Conservation (phyloP, 306 rosid genomes). For the Hippophae gyantsensis region DNA sequence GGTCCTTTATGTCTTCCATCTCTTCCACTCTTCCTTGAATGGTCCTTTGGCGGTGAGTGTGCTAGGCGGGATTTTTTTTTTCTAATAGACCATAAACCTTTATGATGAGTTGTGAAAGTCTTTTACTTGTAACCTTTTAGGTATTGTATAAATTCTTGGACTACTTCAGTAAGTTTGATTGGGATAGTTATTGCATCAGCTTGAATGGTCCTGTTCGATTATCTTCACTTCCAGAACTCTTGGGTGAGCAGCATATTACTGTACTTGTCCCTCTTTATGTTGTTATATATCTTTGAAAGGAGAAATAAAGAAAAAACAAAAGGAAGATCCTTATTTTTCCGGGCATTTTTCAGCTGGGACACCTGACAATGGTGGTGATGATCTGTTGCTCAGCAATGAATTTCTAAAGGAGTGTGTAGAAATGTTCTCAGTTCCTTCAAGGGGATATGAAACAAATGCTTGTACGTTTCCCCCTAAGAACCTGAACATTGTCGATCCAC, state of each 20-base stretch:
- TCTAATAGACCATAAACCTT: constrained; percentile 11
- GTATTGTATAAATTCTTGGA: constrained; percentile 88
- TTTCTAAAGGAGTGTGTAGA: constrained; percentile 74
- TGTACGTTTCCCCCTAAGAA: constrained; percentile 78
- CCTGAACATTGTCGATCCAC: constrained; percentile 93
- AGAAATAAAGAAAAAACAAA: background rate
- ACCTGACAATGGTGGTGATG: constrained; percentile 61
- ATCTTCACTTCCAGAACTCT: constrained; percentile 83
- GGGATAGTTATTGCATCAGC: constrained; percentile 95
- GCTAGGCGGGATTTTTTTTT: constrained; percentile 2
- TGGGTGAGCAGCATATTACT: constrained; percentile 42
- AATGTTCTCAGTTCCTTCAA: constrained; percentile 74
- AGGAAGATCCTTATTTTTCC: background rate
- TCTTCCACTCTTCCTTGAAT: constrained; percentile 80
- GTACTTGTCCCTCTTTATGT: constrained; percentile 7
- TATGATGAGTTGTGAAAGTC: constrained; percentile 13
- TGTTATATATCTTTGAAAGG: constrained; percentile 5
- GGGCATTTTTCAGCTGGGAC: constrained; percentile 46
- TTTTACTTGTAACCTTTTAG: constrained; percentile 30
- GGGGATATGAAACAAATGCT: constrained; percentile 74
- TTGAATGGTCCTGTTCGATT: constrained; percentile 92
- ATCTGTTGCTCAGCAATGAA: constrained; percentile 45
- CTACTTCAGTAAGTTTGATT: constrained; percentile 95
- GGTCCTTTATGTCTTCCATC: constrained; percentile 96
- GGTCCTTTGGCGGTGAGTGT: constrained; percentile 81